Evolutionary conservation across 2,329 filamentous ascomycete genomes (phyloP).

Genomic region (Aspergillus phoenicis): DNA sequence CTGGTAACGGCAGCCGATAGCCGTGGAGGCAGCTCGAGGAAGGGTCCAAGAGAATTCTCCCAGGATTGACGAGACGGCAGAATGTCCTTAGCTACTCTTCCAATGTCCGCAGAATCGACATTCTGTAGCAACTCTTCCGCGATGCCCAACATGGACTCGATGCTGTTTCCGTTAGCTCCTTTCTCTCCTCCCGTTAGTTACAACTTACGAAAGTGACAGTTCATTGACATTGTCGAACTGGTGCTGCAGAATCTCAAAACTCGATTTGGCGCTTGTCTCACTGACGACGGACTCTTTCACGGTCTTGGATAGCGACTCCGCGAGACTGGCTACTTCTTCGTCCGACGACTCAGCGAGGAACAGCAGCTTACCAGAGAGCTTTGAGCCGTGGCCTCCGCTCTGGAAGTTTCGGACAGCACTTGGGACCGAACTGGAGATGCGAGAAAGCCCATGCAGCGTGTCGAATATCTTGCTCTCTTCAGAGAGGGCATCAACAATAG

Average conservation of each 20-base stretch:
- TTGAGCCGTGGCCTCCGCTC: conserved; percentile 49
- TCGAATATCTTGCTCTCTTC: conserved; percentile 39
- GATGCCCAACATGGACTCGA: conserved; percentile 60
- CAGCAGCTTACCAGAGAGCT: conserved; percentile 55
- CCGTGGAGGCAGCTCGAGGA: conserved; percentile 47
- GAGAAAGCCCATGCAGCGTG: conserved; percentile 49
- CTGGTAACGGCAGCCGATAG: conserved; percentile 74
- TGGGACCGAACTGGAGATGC: conserved; percentile 45
- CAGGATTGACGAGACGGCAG: conserved; percentile 68
- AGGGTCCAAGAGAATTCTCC: conserved; percentile 61
- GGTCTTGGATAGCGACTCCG: conserved; percentile 37
- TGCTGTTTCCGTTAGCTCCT: conserved; percentile 43
- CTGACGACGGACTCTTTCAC: conserved; percentile 42
- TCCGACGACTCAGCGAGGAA: conserved; percentile 56
- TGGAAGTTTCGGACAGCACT: conserved; percentile 48
- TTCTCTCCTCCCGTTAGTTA: neutral
- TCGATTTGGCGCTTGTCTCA: conserved; percentile 47
- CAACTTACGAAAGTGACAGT: conserved; percentile 51
- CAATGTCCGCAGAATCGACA: conserved; percentile 29
- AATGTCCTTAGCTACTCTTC: conserved; percentile 47
- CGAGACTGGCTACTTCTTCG: conserved; percentile 52
- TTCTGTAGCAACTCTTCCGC: conserved; percentile 52
- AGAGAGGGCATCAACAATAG: conserved; percentile 46
- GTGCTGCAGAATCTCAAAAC: conserved; percentile 56
- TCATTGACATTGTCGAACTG: conserved; percentile 50